A percentile compares a stretch with the other conserved stretches of the same genome.
Evolutionary conservation across 1,139 yeast species (phyloP).

Genomic region (Sugiyamaella sp.): DNA sequence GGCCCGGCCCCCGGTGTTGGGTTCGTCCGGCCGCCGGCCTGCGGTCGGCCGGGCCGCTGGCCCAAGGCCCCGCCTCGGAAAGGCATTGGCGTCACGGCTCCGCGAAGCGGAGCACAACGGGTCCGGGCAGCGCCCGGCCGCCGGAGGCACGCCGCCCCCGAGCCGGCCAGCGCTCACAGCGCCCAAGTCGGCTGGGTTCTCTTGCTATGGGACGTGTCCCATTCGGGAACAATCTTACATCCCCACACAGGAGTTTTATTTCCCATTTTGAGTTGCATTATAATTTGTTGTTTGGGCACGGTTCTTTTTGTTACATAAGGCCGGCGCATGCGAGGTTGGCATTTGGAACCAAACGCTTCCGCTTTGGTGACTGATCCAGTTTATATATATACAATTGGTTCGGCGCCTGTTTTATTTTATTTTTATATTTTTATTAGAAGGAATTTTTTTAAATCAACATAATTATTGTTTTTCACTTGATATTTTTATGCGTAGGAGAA

Average conservation of each 20-base stretch:
- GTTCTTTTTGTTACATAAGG: not conserved
- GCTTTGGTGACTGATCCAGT: not conserved
- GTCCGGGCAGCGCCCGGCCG: too few species aligned
- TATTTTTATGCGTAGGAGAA: too few species aligned
- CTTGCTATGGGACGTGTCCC: not conserved
- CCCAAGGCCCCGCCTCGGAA: too few species aligned
- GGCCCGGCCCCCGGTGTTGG: too few species aligned
- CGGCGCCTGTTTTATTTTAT: conserved; percentile 1
- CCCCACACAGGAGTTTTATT: conserved; percentile 4
- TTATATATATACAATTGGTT: conserved; percentile 7
- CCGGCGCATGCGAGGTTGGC: conserved; percentile 9
- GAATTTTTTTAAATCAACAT: not conserved
- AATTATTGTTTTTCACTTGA: not conserved
- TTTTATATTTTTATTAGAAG: not conserved
- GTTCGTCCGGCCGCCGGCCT: too few species aligned
- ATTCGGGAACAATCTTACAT: not conserved
- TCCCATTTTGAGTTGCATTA: not conserved
- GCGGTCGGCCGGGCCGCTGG: too few species aligned
- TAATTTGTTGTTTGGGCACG: not conserved
- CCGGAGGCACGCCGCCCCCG: too few species aligned
- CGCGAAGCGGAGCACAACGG: too few species aligned
- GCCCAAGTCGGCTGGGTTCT: not conserved
- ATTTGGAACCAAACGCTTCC: not conserved
- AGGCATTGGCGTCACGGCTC: too few species aligned
- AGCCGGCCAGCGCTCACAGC: not conserved